phyloP scores from a whole-genome alignment of 176 grass and related monocot species.

The Urochloa ruziziensis region DNA sequence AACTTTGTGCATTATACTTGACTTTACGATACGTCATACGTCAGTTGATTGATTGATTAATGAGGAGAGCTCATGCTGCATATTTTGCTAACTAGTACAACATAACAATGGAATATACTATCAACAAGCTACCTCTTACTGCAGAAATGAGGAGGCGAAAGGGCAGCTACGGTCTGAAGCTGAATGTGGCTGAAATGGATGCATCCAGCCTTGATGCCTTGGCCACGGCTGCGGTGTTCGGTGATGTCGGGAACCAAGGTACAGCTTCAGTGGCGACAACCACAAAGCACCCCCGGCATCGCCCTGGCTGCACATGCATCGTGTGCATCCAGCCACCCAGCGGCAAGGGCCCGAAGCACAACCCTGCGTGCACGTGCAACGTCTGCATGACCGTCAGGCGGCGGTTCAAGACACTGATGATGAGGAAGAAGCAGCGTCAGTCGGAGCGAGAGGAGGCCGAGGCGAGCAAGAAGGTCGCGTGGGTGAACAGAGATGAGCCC shows the following conservation, averaged over 20 bases:
- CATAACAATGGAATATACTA: not conserved
- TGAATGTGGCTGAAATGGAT: slow-evolving; percentile 62
- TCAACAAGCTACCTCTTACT: not conserved
- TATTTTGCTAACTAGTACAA: not conserved
- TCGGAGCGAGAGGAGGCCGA: slow-evolving; percentile 85
- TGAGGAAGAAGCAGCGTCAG: slow-evolving; percentile 97
- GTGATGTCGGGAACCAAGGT: slow-evolving; percentile 64
- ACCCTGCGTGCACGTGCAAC: slow-evolving; percentile 86
- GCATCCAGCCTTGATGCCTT: slow-evolving; percentile 67
- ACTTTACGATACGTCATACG: not conserved
- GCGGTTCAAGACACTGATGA: slow-evolving; percentile 97
- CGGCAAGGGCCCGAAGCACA: slow-evolving; percentile 95
- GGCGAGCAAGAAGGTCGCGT: slow-evolving; percentile 70
- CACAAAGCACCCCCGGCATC: slow-evolving; percentile 89
- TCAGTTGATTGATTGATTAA: not conserved
- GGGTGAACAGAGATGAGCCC: slow-evolving; percentile 67
- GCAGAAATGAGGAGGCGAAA: slow-evolving; percentile 76
- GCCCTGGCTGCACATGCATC: slow-evolving; percentile 95
- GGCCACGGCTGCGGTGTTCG: slow-evolving; percentile 41
- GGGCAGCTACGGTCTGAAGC: slow-evolving; percentile 55
- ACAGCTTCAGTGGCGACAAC: slow-evolving; percentile 61
- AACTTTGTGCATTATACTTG: not conserved
- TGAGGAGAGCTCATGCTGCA: not conserved
- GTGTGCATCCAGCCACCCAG: slow-evolving; percentile 99
- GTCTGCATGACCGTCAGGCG: slow-evolving; percentile 92